Conservation (phyloP, 768 basidiomycete genomes). For the Trametes gibbosa region DNA sequence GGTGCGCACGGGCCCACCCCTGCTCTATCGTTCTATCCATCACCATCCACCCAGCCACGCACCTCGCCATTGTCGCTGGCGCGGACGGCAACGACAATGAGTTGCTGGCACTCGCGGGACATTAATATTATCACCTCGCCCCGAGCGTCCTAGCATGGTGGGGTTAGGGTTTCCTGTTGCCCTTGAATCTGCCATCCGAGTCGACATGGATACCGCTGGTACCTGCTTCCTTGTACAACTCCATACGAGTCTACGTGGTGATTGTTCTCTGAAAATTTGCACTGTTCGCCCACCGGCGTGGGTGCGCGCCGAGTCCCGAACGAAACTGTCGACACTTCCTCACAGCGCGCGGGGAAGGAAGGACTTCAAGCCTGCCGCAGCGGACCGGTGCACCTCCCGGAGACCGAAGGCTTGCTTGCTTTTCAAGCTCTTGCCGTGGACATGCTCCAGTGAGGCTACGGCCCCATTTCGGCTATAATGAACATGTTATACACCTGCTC, state of each 20-base stretch:
- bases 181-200: constrained; percentile 8
- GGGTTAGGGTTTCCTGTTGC: constrained; percentile 12
- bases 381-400: too few relatives aligned
- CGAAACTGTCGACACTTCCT: neutral
- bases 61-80: neutral
- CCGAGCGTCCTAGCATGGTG: neutral
- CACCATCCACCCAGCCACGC: neutral
- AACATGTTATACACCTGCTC: too few relatives aligned
- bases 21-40: neutral
- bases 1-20: constrained; percentile 21
- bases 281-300: neutral
- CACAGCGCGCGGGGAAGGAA: too few relatives aligned
- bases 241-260: neutral
- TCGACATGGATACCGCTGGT: constrained; percentile 4
- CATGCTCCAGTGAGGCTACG: too few relatives aligned
- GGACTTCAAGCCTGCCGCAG: too few relatives aligned
- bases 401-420: too few relatives aligned
- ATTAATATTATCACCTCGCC: too few relatives aligned
- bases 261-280: neutral
- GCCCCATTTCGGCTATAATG: too few relatives aligned
- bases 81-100: neutral
- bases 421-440: too few relatives aligned
- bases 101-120: too few relatives aligned
- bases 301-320: neutral
- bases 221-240: neutral